Evolutionary conservation across 2,329 filamentous ascomycete genomes (phyloP), one percentile per base, ranked within the genome.

Genomic region (Fusarium papillatum): DNA sequence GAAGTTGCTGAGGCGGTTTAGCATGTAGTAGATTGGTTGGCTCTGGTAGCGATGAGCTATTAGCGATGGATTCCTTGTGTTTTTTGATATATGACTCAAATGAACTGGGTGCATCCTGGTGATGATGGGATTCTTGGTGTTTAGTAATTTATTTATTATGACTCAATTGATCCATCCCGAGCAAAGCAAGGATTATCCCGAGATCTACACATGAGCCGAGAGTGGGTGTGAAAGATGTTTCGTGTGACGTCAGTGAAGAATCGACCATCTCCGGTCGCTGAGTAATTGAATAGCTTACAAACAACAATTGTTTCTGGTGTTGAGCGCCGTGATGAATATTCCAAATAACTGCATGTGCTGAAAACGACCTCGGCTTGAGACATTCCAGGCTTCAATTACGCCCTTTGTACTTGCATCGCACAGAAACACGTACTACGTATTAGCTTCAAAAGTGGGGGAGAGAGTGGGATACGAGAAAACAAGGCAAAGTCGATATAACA

Each of bases 11-110:
- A 39, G 24, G 39, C 17, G 48, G 16, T 22, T 29, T 64, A 46
- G 39, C 34, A 50, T 62, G 46, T 39, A 31, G 46, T 39, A 31
- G 14, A 29, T 22, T 39, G 43, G 48, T 48, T 57, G 39, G 38
- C 65, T 48, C 43, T 10, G 43, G 14, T 26, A 48, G 43, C 22
- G 69, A 73, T 66, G 73, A 26, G 14, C 46, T 70, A 7, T 73
- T 68, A 55, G 59, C 38, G 64, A 69, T 59, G 41, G 62, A 68
- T 24, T 39, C 61, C 14, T 36, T 36, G 69, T 65, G 48, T 29
- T 36, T 39, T 70, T 46, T 53, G 24, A 16, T n/a, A 48, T 17
- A 31, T 59, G 34, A 65, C 63, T 65, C 36, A 55, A 53, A 41
- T 41, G 26, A 24, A 29, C 9, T n/a, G 11, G 26, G 26, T 26